These are phyloP conservation scores for Quercus wislizeni DNA, from an alignment of 306 rosid genomes.

Conservation along the genomic window DNA sequence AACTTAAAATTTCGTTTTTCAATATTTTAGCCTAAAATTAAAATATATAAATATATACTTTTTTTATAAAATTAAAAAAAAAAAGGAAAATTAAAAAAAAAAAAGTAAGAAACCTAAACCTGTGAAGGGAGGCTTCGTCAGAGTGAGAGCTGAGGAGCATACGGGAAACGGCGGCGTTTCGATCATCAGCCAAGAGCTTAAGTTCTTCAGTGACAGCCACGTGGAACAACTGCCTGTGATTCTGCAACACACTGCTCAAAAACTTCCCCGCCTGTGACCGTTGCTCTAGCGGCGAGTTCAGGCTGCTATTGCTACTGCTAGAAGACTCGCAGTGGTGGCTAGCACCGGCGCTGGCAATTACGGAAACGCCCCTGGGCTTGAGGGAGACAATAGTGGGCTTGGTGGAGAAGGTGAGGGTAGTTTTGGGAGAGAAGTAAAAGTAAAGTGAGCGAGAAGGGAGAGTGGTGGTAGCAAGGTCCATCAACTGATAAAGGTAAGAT, in stretches of 20 bases:
- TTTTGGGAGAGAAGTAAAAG: not conserved
- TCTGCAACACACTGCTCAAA: constrained; percentile 65
- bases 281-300: constrained; percentile 70
- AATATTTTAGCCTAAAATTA: too few species aligned
- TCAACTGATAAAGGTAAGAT: constrained; percentile 6
- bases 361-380: constrained; percentile 11
- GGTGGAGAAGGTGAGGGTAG: not conserved
- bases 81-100: too few species aligned
- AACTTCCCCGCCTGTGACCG: constrained; percentile 60
- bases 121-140: constrained; percentile 70
- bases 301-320: constrained; percentile 25
- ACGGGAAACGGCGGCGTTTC: constrained; percentile 58
- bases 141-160: constrained; percentile 43
- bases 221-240: constrained; percentile 77
- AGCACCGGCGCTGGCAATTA: constrained; percentile 36
- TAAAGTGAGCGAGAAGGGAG: constrained; percentile 12
- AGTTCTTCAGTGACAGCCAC: constrained; percentile 70
- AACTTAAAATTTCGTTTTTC: too few species aligned
- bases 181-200: constrained; percentile 62
- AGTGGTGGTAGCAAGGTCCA: constrained; percentile 38
- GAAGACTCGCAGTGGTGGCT: constrained; percentile 41
- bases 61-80: not conserved
- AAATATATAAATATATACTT: not conserved
- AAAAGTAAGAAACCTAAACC: constrained; percentile 64
- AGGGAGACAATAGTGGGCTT: not conserved